These are phyloP conservation scores for Nicotiana otophora DNA, from an alignment of 257 asterid species.

Conservation along the genomic window DNA sequence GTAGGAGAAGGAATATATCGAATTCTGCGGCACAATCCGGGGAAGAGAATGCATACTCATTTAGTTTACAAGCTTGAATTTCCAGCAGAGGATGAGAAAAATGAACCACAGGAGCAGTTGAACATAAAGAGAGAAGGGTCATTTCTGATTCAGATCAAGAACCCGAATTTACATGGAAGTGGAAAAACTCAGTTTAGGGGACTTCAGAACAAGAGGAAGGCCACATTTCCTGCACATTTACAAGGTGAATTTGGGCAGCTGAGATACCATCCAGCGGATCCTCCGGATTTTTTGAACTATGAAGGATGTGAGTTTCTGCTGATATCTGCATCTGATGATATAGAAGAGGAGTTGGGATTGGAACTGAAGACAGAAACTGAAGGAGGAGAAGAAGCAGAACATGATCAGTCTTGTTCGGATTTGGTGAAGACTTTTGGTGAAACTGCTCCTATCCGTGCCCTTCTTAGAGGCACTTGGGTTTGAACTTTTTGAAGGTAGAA, in stretches of 20 bases:
- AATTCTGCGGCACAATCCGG: slow-evolving; percentile 43
- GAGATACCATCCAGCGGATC: slow-evolving; percentile 49
- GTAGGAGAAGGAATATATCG: slow-evolving; percentile 59
- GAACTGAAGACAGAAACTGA: slow-evolving; percentile 41
- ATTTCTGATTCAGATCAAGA: slow-evolving; percentile 57
- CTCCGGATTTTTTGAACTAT: slow-evolving; percentile 65
- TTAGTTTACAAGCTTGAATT: slow-evolving; percentile 63
- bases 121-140: slow-evolving; percentile 60
- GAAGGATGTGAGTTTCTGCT: slow-evolving; percentile 81
- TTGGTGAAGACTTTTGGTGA: slow-evolving; percentile 44
- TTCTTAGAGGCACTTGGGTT: slow-evolving; percentile 59
- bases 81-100: slow-evolving; percentile 36
- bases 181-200: slow-evolving; percentile 29
- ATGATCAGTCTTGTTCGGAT: slow-evolving; percentile 46
- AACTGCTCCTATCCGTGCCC: slow-evolving; percentile 36
- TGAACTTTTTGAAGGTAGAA: neutral
- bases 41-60: slow-evolving; percentile 50
- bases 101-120: slow-evolving; percentile 48
- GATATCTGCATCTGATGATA: slow-evolving; percentile 60
- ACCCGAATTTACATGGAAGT: slow-evolving; percentile 29
- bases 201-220: slow-evolving; percentile 48
- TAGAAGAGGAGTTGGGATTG: slow-evolving; percentile 61
- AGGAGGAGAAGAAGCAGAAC: slow-evolving; percentile 18
- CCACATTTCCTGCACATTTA: slow-evolving; percentile 47
- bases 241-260: slow-evolving; percentile 48